Percentiles rank a stretch among this genome's conserved stretches.
Evolutionary conservation across 257 asterid species (phyloP).

Genomic region (Solanum pinnatisectum): DNA sequence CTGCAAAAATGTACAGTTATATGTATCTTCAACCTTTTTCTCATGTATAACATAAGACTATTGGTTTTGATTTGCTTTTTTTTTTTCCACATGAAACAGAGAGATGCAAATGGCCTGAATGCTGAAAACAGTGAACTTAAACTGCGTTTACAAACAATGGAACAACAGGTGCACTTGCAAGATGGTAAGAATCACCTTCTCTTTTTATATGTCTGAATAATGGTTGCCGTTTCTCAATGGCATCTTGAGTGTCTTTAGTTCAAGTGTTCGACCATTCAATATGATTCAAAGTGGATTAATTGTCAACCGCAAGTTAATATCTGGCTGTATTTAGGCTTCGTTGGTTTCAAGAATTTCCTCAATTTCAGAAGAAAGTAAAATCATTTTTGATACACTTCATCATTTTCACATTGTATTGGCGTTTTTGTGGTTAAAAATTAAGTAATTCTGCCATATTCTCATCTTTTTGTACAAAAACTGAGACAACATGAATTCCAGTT

Average conservation of each 20-base stretch:
- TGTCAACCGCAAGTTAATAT: not conserved
- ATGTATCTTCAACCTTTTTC: not conserved
- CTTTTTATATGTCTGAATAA: not conserved
- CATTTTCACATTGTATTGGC: not conserved
- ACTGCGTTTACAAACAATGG: conserved; percentile 83
- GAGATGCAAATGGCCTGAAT: conserved; percentile 86
- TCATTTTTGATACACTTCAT: not conserved
- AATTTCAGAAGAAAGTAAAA: not conserved
- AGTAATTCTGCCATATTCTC: not conserved
- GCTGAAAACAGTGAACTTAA: conserved; percentile 90
- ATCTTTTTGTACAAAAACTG: not conserved
- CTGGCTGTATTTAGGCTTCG: not conserved
- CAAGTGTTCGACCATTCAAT: not conserved
- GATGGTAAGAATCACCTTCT: conserved; percentile 53
- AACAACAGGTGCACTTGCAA: conserved; percentile 92
- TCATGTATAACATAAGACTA: not conserved
- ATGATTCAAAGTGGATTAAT: not conserved
- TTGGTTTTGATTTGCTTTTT: conserved; percentile 7
- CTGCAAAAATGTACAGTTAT: not conserved
- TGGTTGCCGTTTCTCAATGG: not conserved
- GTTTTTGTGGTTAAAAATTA: not conserved
- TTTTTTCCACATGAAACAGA: conserved; percentile 31
- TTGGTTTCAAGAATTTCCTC: not conserved
- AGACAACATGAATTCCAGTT: not conserved
- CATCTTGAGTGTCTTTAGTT: not conserved